Conservation (phyloP, 2,329 filamentous ascomycete genomes). For the Trichoderma harzianum region DNA sequence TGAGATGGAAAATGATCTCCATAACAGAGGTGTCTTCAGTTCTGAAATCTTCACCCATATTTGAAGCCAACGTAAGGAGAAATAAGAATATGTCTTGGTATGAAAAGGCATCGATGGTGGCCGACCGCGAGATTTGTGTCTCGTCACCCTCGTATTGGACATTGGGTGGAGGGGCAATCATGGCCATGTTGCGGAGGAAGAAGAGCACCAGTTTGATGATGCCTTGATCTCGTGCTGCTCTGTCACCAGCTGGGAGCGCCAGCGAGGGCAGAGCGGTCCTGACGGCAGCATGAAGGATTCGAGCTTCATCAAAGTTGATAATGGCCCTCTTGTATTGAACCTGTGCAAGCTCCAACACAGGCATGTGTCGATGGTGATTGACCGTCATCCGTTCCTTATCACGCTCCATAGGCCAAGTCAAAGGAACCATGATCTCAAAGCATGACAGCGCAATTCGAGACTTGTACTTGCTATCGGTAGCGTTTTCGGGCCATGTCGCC, state of each 20-base stretch:
- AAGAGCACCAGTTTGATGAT: conserved; percentile 90
- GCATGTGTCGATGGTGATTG: conserved; percentile 89
- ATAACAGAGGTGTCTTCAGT: conserved; percentile 85
- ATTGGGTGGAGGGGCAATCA: conserved; percentile 72
- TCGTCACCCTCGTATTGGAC: conserved; percentile 82
- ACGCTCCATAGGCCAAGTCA: conserved; percentile 90
- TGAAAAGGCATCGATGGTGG: conserved; percentile 83
- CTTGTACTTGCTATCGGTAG: conserved; percentile 69
- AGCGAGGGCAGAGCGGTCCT: conserved; percentile 82
- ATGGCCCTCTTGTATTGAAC: conserved; percentile 85
- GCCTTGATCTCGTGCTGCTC: conserved; percentile 77
- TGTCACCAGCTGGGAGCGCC: conserved; percentile 71
- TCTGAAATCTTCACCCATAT: conserved; percentile 90
- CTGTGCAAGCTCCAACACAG: conserved; percentile 84
- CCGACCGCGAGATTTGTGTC: conserved; percentile 80
- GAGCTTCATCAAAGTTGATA: conserved; percentile 74
- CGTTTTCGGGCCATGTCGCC: conserved; percentile 72
- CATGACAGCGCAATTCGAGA: conserved; percentile 79
- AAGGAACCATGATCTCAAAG: conserved; percentile 82
- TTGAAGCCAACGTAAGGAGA: conserved; percentile 81
- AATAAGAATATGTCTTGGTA: conserved; percentile 87
- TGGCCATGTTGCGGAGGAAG: conserved; percentile 82
- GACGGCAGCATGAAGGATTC: conserved; percentile 76
- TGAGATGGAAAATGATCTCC: conserved; percentile 86
- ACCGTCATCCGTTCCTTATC: conserved; percentile 78